Conservation (phyloP, 2,329 filamentous ascomycete species). For the Cladobotryum protrusum region DNA sequence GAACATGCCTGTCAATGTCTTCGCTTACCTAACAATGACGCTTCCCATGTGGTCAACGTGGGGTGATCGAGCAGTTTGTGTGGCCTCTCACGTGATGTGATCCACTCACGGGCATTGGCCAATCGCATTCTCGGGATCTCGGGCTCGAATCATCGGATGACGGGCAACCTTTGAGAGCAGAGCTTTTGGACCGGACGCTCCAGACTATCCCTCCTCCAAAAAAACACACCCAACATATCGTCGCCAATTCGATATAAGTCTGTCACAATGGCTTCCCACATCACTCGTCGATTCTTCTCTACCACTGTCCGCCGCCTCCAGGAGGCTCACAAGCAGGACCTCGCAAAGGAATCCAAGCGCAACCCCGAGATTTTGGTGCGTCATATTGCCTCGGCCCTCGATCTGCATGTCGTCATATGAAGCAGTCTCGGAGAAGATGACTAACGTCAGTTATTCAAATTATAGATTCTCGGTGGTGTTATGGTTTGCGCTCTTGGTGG, state of each 20-base stretch:
- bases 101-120: slow-evolving; percentile 24
- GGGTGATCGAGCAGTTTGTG: slow-evolving; percentile 2
- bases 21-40: not conserved
- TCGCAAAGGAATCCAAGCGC: slow-evolving; percentile 54
- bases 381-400: slow-evolving; percentile 21
- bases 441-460: slow-evolving; percentile 2
- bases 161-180: slow-evolving; percentile 1
- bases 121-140: slow-evolving; percentile 18
- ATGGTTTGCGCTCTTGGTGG: slow-evolving; percentile 85
- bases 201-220: slow-evolving; percentile 14
- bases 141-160: slow-evolving; percentile 11
- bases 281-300: slow-evolving; percentile 51
- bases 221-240: slow-evolving; percentile 1
- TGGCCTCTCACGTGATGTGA: slow-evolving; percentile 15
- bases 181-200: slow-evolving; percentile 10
- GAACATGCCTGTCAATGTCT: not conserved
- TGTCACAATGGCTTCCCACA: slow-evolving; percentile 49
- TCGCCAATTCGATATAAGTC: slow-evolving; percentile 11
- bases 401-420: too few relatives aligned
- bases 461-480: slow-evolving; percentile 80
- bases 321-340: slow-evolving; percentile 38
- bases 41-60: not conserved
- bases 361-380: slow-evolving; percentile 42
- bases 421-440: too few relatives aligned
- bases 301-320: slow-evolving; percentile 47